These are phyloP conservation scores for Elaphomyces granulatus DNA, from an alignment of 495 filamentous ascomycete genomes.

Conservation along the genomic window DNA sequence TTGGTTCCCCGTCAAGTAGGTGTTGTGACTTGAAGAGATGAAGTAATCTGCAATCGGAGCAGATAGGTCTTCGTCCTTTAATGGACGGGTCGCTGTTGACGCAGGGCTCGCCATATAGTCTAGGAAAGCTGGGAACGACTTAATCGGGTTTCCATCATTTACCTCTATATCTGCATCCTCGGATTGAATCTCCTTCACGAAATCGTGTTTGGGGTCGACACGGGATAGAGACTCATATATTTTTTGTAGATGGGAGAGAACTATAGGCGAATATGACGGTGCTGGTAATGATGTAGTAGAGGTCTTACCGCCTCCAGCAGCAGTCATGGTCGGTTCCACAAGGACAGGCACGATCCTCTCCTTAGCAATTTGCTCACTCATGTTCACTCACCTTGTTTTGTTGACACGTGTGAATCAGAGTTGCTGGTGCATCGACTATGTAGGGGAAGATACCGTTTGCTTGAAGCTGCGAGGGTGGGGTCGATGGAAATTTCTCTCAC, in stretches of 20 bases:
- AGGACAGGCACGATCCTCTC: background rate
- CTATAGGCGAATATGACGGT: conserved; percentile 14
- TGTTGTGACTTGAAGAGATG: conserved; percentile 88
- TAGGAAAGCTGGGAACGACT: conserved; percentile 36
- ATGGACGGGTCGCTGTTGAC: conserved; percentile 28
- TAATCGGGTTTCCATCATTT: conserved; percentile 11
- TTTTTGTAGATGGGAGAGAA: conserved; percentile 19
- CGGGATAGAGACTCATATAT: conserved; percentile 18
- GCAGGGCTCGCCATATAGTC: conserved; percentile 45
- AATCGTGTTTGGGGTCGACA: background rate
- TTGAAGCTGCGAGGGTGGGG: too few relatives aligned
- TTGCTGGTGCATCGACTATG: too few relatives aligned
- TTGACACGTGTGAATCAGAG: too few relatives aligned
- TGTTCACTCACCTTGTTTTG: too few relatives aligned
- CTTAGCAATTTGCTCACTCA: too few relatives aligned
- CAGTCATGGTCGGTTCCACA: background rate
- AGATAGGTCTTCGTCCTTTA: conserved; percentile 33
- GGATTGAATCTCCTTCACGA: conserved; percentile 13
- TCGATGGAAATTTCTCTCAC: too few relatives aligned
- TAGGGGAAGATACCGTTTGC: too few relatives aligned
- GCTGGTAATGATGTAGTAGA: background rate
- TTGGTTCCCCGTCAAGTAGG: conserved; percentile 86
- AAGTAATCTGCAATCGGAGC: conserved; percentile 77
- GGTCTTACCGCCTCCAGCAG: background rate
- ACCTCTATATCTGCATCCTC: background rate